Percentiles rank a stretch among this genome's conserved stretches.
Evolutionary conservation across 768 basidiomycete species (phyloP).

Genomic region (Trametes elegans): DNA sequence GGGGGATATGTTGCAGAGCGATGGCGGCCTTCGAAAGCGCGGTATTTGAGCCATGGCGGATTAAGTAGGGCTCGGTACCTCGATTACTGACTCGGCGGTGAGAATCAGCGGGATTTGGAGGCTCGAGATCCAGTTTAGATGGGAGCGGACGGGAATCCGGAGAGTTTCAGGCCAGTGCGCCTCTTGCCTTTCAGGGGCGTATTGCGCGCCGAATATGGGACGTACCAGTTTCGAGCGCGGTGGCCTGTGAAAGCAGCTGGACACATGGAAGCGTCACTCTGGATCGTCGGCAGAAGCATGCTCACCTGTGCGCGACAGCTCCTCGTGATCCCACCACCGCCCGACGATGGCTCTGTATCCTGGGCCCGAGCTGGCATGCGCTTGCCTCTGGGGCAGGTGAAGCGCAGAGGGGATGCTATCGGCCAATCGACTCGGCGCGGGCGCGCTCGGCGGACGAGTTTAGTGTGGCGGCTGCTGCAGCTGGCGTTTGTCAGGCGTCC

Average conservation of each 20-base stretch:
- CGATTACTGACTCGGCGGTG: slow-evolving; percentile 40
- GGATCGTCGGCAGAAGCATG: slow-evolving; percentile 23
- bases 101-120: slow-evolving; percentile 30
- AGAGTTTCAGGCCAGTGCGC: slow-evolving; percentile 18
- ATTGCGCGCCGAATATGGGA: slow-evolving; percentile 11
- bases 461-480: slow-evolving; percentile 1
- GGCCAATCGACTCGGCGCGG: not conserved
- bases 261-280: slow-evolving; percentile 16
- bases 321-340: slow-evolving; percentile 16
- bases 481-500: slow-evolving; percentile 9
- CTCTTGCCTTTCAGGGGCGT: slow-evolving; percentile 16
- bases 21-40: slow-evolving; percentile 33
- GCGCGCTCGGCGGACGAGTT: not conserved
- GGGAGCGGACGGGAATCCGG: slow-evolving; percentile 16
- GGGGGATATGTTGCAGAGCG: slow-evolving; percentile 40
- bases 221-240: slow-evolving; percentile 13
- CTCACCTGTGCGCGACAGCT: slow-evolving; percentile 14
- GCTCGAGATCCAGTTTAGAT: slow-evolving; percentile 16
- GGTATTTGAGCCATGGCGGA: slow-evolving; percentile 27
- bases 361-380: slow-evolving; percentile 4
- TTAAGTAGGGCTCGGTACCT: slow-evolving; percentile 32
- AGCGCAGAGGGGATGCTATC: slow-evolving; percentile 6
- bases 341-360: slow-evolving; percentile 10
- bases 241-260: slow-evolving; percentile 12
- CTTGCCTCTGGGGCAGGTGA: not conserved